These are phyloP conservation scores for Sporothrix sp. DNA, from an alignment of 2,329 filamentous ascomycete genomes.

Conservation along the genomic window DNA sequence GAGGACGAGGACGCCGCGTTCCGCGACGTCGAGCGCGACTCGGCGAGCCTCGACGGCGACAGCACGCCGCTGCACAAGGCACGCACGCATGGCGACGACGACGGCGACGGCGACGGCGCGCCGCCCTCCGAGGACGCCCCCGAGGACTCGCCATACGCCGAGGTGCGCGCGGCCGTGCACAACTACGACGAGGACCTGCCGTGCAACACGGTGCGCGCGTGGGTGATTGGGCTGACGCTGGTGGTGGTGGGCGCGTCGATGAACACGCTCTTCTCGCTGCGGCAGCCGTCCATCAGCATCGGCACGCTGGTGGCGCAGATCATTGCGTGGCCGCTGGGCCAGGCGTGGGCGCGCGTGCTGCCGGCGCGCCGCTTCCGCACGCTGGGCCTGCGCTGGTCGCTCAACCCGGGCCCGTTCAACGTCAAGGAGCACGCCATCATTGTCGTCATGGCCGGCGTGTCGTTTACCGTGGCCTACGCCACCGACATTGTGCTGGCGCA, in stretches of 20 bases:
- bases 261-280: conserved; percentile 55
- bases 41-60: conserved; percentile 18
- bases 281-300: conserved; percentile 51
- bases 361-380: conserved; percentile 40
- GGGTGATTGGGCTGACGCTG: conserved; percentile 50
- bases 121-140: conserved; percentile 37
- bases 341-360: conserved; percentile 48
- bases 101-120: conserved; percentile 22
- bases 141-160: conserved; percentile 49
- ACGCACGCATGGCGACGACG: background rate
- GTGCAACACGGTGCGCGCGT: conserved; percentile 56
- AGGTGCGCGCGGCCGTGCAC: conserved; percentile 55
- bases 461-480: conserved; percentile 60
- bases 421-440: conserved; percentile 62
- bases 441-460: conserved; percentile 61
- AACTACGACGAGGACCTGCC: conserved; percentile 56
- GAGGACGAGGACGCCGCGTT: conserved; percentile 32
- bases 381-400: conserved; percentile 44
- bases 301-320: conserved; percentile 54
- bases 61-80: conserved; percentile 10
- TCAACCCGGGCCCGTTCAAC: conserved; percentile 62
- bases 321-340: conserved; percentile 53
- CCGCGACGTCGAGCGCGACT: conserved; percentile 15
- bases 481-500: conserved; percentile 67
- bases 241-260: conserved; percentile 48